A percentile compares a stretch with the other conserved stretches of the same genome.
Evolutionary conservation across 768 basidiomycete genomes (phyloP).

Genomic region (Tylopilus cervinicoccineus): DNA sequence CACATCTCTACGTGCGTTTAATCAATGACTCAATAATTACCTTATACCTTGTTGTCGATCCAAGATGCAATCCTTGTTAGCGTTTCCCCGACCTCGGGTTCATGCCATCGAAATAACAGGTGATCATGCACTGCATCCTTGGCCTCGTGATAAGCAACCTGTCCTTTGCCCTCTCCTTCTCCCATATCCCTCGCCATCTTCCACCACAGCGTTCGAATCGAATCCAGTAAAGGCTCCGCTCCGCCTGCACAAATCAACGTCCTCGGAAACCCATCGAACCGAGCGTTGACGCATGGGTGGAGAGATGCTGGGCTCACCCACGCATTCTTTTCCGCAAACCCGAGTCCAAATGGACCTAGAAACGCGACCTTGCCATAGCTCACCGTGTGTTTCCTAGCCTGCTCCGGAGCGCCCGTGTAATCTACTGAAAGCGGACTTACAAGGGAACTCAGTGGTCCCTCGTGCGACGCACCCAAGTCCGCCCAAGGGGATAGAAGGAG

Average conservation of each 20-base stretch:
- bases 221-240: conserved; percentile 54
- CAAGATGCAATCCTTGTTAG: conserved; percentile 48
- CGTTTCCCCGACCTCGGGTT: conserved; percentile 52
- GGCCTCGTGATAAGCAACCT: conserved; percentile 45
- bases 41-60: conserved; percentile 21
- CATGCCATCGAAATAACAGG: conserved; percentile 46
- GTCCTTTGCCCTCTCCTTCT: conserved; percentile 35
- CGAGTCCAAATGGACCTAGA: conserved; percentile 45
- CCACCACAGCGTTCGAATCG: conserved; percentile 44
- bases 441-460: conserved; percentile 35
- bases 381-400: background rate
- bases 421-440: conserved; percentile 22
- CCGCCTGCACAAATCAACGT: conserved; percentile 60
- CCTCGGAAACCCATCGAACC: conserved; percentile 55
- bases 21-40: background rate
- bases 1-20: background rate
- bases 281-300: conserved; percentile 33
- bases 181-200: conserved; percentile 54
- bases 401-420: conserved; percentile 25
- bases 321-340: conserved; percentile 42
- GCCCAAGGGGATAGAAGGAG: conserved; percentile 35
- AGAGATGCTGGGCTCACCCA: conserved; percentile 61
- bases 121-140: conserved; percentile 55
- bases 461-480: conserved; percentile 19
- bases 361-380: conserved; percentile 32